Conservation (phyloP, 139 green algal species). For the Chlorella sp. region DNA sequence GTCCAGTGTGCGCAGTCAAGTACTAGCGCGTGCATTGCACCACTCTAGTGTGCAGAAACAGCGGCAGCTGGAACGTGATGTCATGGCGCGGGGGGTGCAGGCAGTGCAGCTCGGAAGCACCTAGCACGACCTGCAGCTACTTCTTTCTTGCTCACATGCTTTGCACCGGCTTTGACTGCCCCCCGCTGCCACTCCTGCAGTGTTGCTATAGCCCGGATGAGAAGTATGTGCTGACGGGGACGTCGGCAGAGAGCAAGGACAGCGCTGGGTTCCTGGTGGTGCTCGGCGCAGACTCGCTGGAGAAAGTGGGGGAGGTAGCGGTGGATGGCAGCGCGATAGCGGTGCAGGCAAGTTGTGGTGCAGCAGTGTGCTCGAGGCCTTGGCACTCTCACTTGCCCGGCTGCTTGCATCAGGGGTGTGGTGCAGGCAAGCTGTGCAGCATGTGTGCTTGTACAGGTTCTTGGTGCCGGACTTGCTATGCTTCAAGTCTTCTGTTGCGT, state of each 20-base stretch:
- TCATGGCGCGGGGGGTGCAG: too few species aligned
- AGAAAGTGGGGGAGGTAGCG: constrained; percentile 26
- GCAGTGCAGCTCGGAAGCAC: neutral
- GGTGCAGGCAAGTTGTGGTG: neutral
- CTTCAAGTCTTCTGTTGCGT: too few species aligned
- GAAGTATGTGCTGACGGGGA: constrained; percentile 79
- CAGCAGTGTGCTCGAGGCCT: neutral
- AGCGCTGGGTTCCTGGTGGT: constrained; percentile 60
- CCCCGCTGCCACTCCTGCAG: constrained; percentile 19
- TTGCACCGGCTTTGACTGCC: neutral
- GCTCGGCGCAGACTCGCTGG: constrained; percentile 45
- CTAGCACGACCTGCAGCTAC: neutral
- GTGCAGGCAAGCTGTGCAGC: too few species aligned
- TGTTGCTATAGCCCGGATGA: constrained; percentile 89
- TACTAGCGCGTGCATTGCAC: too few species aligned
- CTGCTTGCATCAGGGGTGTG: too few species aligned
- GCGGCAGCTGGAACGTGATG: too few species aligned
- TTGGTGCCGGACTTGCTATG: neutral
- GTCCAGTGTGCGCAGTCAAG: neutral
- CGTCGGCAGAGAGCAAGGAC: constrained; percentile 43
- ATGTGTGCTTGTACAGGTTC: neutral
- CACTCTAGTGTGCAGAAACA: neutral
- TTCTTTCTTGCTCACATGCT: neutral
- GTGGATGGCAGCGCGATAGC: constrained; percentile 21
- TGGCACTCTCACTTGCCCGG: too few species aligned